phyloP scores from a whole-genome alignment of 106 monocot genomes.

The Alisma plantagoaquatica region DNA sequence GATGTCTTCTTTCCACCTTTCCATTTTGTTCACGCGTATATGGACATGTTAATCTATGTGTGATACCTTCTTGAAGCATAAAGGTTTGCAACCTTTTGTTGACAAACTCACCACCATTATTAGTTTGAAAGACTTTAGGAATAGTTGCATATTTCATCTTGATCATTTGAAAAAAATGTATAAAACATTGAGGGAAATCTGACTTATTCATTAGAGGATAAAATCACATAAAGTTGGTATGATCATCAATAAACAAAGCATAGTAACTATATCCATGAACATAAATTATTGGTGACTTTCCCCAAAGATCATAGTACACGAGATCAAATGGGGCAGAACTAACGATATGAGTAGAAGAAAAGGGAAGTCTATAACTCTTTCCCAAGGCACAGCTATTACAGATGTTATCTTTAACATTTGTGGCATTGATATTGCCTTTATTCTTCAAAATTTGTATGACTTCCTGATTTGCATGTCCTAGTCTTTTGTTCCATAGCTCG shows the following conservation, averaged over 20 bases:
- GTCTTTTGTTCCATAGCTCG: background rate
- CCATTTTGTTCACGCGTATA: conserved; percentile 1
- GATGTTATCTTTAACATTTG: no score
- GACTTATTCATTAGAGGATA: background rate
- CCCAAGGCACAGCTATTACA: background rate
- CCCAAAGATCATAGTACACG: conserved; percentile 2
- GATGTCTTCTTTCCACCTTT: background rate
- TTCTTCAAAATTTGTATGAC: background rate
- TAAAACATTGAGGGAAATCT: background rate
- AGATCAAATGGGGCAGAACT: background rate
- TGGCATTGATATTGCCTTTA: background rate
- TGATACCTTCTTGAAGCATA: background rate
- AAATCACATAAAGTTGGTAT: background rate
- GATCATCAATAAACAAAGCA: no score
- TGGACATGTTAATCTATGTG: background rate
- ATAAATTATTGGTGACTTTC: background rate
- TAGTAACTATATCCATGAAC: background rate
- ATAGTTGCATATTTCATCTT: background rate
- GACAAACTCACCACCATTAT: background rate
- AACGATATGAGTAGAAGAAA: no score
- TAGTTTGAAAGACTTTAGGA: conserved; percentile 1
- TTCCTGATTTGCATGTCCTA: background rate
- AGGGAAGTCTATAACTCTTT: background rate
- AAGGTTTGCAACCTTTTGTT: background rate
- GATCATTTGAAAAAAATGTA: no score